phyloP scores from a whole-genome alignment of 345 rosid genomes.

The Moringa oleifera region DNA sequence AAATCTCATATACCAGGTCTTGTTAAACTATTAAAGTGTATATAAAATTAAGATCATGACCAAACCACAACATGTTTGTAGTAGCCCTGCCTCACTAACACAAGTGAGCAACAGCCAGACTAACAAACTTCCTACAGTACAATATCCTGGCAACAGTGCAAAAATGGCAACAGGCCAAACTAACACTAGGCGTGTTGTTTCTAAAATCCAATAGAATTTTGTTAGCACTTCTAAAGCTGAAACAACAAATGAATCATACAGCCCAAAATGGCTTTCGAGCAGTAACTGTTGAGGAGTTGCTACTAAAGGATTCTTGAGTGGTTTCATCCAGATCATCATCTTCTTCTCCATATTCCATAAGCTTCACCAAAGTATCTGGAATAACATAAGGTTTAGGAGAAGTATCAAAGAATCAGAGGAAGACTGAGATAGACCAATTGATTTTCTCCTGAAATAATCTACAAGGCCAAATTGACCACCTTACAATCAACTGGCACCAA shows the following conservation, averaged over 20 bases:
- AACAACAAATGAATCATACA: conserved; percentile 14
- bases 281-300: conserved; percentile 16
- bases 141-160: too few relatives aligned
- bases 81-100: too few relatives aligned
- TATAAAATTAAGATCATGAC: too few relatives aligned
- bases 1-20: too few relatives aligned
- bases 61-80: too few relatives aligned
- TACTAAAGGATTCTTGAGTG: conserved; percentile 18
- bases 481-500: conserved; percentile 2
- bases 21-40: too few relatives aligned
- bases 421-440: neutral
- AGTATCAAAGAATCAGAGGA: too few relatives aligned
- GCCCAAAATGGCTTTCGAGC: conserved; percentile 65
- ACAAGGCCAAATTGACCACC: neutral
- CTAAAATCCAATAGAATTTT: neutral
- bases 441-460: neutral
- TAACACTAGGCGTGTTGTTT: too few relatives aligned
- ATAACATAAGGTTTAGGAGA: too few relatives aligned
- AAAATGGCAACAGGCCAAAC: neutral
- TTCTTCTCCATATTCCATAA: conserved; percentile 79
- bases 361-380: conserved; percentile 75
- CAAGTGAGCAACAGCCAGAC: too few relatives aligned
- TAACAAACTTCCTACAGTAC: too few relatives aligned
- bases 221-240: neutral
- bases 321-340: conserved; percentile 48